Percentiles rank a stretch among this genome's conserved stretches.
Conservation (phyloP, 192 early-diverging fungal species). For the Lobosporangium transversale region DNA sequence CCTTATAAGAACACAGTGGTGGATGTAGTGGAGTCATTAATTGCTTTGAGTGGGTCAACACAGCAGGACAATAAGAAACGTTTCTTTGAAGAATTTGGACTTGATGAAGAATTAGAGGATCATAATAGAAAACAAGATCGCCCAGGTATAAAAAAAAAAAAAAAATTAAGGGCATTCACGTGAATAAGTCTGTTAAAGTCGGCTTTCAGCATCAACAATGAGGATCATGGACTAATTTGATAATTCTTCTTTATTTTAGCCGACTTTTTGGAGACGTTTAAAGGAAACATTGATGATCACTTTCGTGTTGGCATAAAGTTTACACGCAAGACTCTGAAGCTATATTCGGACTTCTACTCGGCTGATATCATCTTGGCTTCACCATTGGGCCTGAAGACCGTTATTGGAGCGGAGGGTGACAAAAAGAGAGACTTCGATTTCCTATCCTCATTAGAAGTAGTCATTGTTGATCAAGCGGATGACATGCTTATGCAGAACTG, state of each 20-base stretch:
- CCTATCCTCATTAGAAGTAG: conserved; percentile 90
- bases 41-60: conserved; percentile 80
- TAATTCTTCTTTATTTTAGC: conserved; percentile 27
- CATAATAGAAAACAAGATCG: conserved; percentile 64
- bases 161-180: too few relatives aligned
- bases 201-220: too few relatives aligned
- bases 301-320: conserved; percentile 95
- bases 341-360: conserved; percentile 89
- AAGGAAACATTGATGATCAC: conserved; percentile 95
- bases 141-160: too few relatives aligned
- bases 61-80: conserved; percentile 89
- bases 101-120: conserved; percentile 67
- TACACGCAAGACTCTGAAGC: conserved; percentile 83
- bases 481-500: conserved; percentile 98
- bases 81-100: conserved; percentile 83
- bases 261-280: conserved; percentile 87
- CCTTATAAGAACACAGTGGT: conserved; percentile 88
- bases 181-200: too few relatives aligned
- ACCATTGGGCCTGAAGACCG: conserved; percentile 89
- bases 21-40: conserved; percentile 81
- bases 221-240: too few relatives aligned
- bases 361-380: conserved; percentile 93
- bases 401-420: conserved; percentile 85
- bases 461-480: conserved; percentile 88
- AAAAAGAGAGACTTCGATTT: conserved; percentile 94